A percentile compares a stretch with the other conserved stretches of the same genome.
phyloP scores from a whole-genome alignment of 176 grass and related monocot genomes.

The barley (Hordeum vulgare) region DNA sequence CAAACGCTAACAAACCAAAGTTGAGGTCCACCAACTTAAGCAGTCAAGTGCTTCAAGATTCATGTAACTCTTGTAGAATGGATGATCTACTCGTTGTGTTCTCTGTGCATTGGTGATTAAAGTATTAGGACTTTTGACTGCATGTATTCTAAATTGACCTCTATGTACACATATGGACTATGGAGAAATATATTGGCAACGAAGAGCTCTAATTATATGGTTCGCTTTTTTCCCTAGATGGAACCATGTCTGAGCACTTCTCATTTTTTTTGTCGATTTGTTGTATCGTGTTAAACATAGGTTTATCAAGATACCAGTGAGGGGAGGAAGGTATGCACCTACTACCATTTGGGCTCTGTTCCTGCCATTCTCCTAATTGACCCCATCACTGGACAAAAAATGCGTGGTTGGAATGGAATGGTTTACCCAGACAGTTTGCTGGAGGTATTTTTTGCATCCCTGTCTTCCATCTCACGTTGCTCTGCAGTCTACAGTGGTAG shows the following conservation, averaged over 20 bases:
- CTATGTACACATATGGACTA: background rate
- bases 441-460: conserved; percentile 46
- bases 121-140: background rate
- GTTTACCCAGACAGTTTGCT: conserved; percentile 83
- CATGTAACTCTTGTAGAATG: background rate
- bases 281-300: conserved; percentile 32
- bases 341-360: conserved; percentile 70
- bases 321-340: conserved; percentile 93
- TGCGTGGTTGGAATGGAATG: conserved; percentile 87
- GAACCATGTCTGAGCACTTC: background rate
- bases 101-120: background rate
- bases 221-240: background rate
- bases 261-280: conserved; percentile 10
- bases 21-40: background rate
- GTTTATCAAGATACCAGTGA: conserved; percentile 75
- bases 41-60: background rate
- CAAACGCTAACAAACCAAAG: background rate
- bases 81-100: background rate
- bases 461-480: background rate
- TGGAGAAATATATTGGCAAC: background rate
- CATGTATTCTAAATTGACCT: background rate
- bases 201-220: background rate
- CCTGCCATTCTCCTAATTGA: conserved; percentile 85
- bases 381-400: conserved; percentile 93
- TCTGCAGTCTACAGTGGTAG: background rate